Base-by-base conservation (phyloP, 176 grass and related monocot species). In the Saccharum spontaneum region DNA sequence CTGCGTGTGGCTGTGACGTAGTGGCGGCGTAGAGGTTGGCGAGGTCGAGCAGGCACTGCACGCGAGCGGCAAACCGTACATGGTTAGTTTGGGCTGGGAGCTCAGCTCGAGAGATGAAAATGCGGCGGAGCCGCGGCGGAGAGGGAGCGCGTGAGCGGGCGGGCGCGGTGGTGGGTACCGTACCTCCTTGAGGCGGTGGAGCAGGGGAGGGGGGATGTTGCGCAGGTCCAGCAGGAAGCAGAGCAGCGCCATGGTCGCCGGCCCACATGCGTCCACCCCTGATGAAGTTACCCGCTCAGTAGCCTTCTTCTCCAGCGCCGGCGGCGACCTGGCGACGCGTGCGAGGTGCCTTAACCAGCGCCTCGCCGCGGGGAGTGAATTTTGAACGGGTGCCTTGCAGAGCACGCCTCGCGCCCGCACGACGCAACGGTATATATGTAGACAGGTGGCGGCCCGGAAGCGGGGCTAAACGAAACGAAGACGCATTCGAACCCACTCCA, bases 161-260 rank as follows among this genome's bases (percentile, higher is more conserved):
- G 10, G 55, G 59, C 14, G 75, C 54, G 10, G 11, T 13, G 62
- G 70, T 26, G 1, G 22, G 48, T 36, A 20, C 20, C 33, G 59
- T 72, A 92, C 95, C 96, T 91, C 87, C 85, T 98, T 98, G 83
- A 95, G 88, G 87, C 77, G 68, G 69, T 73, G 65, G 68, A 98
- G 96, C 80, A 94, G 65, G 18, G 85, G 70, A 65, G 83, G 86
- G 24, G 93, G 83, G 60, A 98, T 94, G 83, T 91, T 90, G 70
- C 96, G 89, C 46, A 95, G 87, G 90, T 98, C 96, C 52, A 98
- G 77, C 69, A 98, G 82, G 86, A 98, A 98, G 89, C 96, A 98
- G 65, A 98, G 89, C 81, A 98, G 75, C 89, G 86, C 85, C 96
- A 98, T 98, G 72, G 57, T 11, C 80, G 75, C 14, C 48, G 5